Conservation (phyloP, 768 basidiomycete species). For the Mycena vulgaris region DNA sequence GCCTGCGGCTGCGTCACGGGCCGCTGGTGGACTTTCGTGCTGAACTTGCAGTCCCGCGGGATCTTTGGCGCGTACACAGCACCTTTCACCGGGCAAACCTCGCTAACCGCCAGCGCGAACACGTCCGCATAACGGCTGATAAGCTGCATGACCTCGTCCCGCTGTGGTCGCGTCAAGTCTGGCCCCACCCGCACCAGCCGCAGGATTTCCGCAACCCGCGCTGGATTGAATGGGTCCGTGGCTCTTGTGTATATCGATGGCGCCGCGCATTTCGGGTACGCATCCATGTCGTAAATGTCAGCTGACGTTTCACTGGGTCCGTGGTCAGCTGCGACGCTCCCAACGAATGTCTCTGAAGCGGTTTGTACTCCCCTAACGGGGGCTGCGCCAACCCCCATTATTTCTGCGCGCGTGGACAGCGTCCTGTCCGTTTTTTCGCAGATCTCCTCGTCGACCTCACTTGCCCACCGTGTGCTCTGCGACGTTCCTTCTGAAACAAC, state of each 20-base stretch:
- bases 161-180: background rate
- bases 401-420: slow-evolving; percentile 1
- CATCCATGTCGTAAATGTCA: slow-evolving; percentile 1
- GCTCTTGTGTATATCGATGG: background rate
- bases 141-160: background rate
- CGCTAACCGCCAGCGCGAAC: slow-evolving; percentile 26
- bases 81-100: slow-evolving; percentile 50
- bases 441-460: background rate
- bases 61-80: slow-evolving; percentile 52
- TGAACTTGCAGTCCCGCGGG: slow-evolving; percentile 43
- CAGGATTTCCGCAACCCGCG: background rate
- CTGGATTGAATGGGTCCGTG: background rate
- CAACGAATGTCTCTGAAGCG: background rate
- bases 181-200: background rate
- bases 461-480: slow-evolving; percentile 9
- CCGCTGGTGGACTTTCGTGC: slow-evolving; percentile 48
- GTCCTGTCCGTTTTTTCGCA: background rate
- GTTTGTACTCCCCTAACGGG: background rate
- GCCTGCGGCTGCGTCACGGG: slow-evolving; percentile 43
- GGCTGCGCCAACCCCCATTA: background rate
- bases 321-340: background rate
- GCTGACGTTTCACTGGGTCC: background rate
- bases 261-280: background rate
- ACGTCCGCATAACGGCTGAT: too few species aligned
- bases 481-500: background rate